Conservation (phyloP, 2,329 filamentous ascomycete species). For the Metarhizium brunneum region DNA sequence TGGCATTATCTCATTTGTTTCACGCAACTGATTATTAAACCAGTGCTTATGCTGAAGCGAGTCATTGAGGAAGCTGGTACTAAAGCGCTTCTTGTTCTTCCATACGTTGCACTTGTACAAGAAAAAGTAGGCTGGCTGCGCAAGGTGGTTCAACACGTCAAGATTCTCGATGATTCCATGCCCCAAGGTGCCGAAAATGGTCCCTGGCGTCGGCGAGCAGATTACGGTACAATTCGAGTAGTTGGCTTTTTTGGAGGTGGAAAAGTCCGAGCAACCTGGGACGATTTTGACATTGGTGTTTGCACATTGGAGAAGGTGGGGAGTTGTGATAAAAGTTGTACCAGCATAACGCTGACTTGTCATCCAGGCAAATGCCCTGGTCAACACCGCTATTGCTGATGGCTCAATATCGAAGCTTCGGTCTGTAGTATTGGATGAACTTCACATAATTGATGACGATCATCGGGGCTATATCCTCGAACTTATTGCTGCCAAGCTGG, state of each 20-base stretch:
- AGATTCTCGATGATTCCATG: conserved; percentile 14
- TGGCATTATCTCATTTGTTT: background rate
- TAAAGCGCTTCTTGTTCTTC: conserved; percentile 65
- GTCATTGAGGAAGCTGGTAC: conserved; percentile 53
- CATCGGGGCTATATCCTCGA: conserved; percentile 68
- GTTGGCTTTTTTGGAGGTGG: conserved; percentile 69
- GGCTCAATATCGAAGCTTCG: conserved; percentile 54
- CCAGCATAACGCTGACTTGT: conserved; percentile 2
- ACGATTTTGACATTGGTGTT: conserved; percentile 67
- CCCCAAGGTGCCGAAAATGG: conserved; percentile 25
- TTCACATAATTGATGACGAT: conserved; percentile 77
- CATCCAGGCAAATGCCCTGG: conserved; percentile 58
- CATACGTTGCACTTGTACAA: conserved; percentile 71
- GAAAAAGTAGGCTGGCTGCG: conserved; percentile 71
- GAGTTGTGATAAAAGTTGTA: background rate
- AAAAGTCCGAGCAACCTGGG: conserved; percentile 57
- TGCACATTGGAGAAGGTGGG: conserved; percentile 67
- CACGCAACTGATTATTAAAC: conserved; percentile 2
- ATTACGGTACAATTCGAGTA: conserved; percentile 53
- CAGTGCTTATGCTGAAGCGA: conserved; percentile 62
- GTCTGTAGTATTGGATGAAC: conserved; percentile 63
- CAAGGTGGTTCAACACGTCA: conserved; percentile 48
- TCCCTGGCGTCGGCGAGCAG: conserved; percentile 44
- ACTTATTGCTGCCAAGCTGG: conserved; percentile 62
- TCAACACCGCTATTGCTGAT: conserved; percentile 66